These are phyloP conservation scores for Cronartium quercuum DNA, from an alignment of 1,284 basidiomycete species.

Conservation along the genomic window DNA sequence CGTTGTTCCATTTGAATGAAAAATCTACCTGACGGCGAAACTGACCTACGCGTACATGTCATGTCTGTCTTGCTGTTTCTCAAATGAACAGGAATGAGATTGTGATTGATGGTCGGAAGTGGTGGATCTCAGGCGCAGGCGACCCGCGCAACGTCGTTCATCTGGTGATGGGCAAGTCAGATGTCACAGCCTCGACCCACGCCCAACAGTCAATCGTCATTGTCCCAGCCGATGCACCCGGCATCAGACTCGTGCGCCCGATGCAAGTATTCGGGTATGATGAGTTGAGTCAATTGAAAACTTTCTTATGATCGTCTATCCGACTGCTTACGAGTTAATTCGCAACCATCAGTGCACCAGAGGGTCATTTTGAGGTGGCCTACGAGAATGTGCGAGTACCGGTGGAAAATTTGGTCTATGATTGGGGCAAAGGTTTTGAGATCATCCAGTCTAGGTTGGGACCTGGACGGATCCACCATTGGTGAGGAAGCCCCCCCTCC, in stretches of 20 bases:
- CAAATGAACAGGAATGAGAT: conserved; percentile 70
- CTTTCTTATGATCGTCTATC: conserved; percentile 62
- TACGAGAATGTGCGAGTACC: conserved; percentile 92
- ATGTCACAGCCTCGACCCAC: conserved; percentile 54
- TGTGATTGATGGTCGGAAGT: conserved; percentile 94
- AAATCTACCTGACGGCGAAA: background rate
- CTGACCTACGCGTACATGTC: background rate
- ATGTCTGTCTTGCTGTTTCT: background rate
- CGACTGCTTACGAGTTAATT: conserved; percentile 67
- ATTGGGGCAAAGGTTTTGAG: conserved; percentile 91
- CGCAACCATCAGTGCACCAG: conserved; percentile 45
- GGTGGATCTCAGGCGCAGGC: conserved; percentile 98
- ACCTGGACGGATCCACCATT: conserved; percentile 94
- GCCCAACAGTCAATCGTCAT: conserved; percentile 88
- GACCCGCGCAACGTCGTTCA: conserved; percentile 85
- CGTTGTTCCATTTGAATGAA: too few species aligned
- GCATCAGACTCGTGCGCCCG: conserved; percentile 80
- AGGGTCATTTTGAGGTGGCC: conserved; percentile 85
- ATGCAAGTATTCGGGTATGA: conserved; percentile 64
- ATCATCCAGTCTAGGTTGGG: conserved; percentile 97
- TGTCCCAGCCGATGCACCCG: conserved; percentile 77
- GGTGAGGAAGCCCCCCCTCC: conserved; percentile 52
- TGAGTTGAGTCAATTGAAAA: conserved; percentile 38
- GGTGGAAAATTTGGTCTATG: conserved; percentile 71
- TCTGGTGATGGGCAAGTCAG: conserved; percentile 85